A percentile compares a stretch with the other conserved stretches of the same genome.
Evolutionary conservation across 2,329 filamentous ascomycete species (phyloP).

Genomic region (Cyphellophora attinorum): DNA sequence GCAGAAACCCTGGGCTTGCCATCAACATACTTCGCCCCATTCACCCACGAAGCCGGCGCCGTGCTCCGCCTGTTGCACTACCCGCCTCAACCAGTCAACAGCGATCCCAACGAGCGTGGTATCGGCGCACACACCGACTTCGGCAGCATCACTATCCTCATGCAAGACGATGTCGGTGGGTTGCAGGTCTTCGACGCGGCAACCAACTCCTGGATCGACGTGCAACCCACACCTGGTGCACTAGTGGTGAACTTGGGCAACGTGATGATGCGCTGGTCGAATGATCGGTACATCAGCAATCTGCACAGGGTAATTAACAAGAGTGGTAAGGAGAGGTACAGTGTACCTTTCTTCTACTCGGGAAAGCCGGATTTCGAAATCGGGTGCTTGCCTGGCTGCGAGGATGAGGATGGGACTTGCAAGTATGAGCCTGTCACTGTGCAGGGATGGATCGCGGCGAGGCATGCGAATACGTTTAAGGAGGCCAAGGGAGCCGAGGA

Average conservation of each 20-base stretch:
- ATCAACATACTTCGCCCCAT: constrained; percentile 16
- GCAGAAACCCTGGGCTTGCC: constrained; percentile 13
- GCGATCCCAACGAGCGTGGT: constrained; percentile 15
- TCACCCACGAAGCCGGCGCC: constrained; percentile 20
- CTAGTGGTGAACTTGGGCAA: constrained; percentile 23
- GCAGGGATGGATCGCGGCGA: constrained; percentile 18
- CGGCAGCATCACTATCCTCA: constrained; percentile 22
- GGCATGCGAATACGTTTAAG: constrained; percentile 20
- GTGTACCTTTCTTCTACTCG: constrained; percentile 21
- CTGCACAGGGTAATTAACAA: constrained; percentile 22
- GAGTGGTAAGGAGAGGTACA: constrained; percentile 19
- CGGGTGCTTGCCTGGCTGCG: constrained; percentile 18
- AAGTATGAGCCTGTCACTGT: constrained; percentile 20
- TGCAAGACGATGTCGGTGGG: constrained; percentile 20
- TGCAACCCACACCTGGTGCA: constrained; percentile 17
- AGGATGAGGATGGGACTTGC: constrained; percentile 4
- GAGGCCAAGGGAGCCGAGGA: constrained; percentile 13
- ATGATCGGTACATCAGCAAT: constrained; percentile 20
- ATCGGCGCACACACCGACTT: constrained; percentile 26
- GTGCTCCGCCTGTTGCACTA: constrained; percentile 21
- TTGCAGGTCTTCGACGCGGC: constrained; percentile 20
- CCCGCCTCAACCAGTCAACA: constrained; percentile 19
- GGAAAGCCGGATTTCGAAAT: constrained; percentile 21
- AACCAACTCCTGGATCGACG: constrained; percentile 19
- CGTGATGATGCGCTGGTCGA: constrained; percentile 23